phyloP scores from a whole-genome alignment of 352 stramenopile genomes.

The Globisporangium camurandrum region DNA sequence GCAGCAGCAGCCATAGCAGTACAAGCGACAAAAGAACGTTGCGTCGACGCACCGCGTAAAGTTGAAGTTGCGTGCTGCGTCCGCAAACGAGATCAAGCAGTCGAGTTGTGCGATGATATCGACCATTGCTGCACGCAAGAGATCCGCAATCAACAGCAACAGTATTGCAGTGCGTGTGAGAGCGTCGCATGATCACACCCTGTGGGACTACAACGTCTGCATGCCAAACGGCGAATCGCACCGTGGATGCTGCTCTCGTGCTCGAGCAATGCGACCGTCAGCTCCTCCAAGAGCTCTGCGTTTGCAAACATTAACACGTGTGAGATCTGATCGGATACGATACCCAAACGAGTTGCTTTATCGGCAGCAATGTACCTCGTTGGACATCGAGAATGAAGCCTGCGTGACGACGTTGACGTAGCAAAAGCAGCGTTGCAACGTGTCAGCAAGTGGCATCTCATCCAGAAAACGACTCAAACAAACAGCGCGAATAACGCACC shows the following conservation, averaged over 20 bases:
- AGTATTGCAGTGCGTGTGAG: too few relatives aligned
- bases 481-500: conserved; percentile 19
- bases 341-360: background rate
- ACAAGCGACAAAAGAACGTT: too few relatives aligned
- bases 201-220: too few relatives aligned
- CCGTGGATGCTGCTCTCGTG: conserved; percentile 68
- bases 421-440: too few relatives aligned
- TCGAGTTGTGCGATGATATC: conserved; percentile 60
- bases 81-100: conserved; percentile 60
- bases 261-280: conserved; percentile 59
- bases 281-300: conserved; percentile 68
- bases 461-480: too few relatives aligned
- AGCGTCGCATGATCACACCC: too few relatives aligned
- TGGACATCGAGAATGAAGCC: conserved; percentile 79
- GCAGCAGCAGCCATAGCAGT: too few relatives aligned
- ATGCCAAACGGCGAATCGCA: conserved; percentile 7
- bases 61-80: conserved; percentile 63
- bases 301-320: background rate
- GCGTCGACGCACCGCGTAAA: conserved; percentile 37
- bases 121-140: conserved; percentile 49
- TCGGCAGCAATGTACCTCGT: conserved; percentile 29
- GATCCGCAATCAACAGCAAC: too few relatives aligned
- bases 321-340: background rate
- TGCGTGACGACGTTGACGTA: conserved; percentile 14
- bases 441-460: too few relatives aligned